phyloP scores from a whole-genome alignment of 495 filamentous ascomycete species.

The Penicillium silybi region DNA sequence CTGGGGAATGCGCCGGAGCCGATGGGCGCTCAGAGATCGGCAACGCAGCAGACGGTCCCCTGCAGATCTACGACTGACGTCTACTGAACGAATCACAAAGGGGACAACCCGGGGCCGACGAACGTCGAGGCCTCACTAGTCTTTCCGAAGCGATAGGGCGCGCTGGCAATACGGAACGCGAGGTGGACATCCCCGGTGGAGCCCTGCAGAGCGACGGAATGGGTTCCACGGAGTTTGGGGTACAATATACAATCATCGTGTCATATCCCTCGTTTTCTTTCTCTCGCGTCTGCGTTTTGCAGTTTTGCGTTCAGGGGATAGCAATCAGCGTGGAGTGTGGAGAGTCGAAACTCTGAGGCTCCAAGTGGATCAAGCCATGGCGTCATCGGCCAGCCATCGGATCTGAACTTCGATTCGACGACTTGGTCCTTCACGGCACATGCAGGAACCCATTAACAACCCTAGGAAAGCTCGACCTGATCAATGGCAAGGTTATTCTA shows the following conservation, averaged over 20 bases:
- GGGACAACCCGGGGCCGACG: not conserved
- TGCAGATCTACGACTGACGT: constrained; percentile 28
- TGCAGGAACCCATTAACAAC: not conserved
- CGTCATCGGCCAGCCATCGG: constrained; percentile 18
- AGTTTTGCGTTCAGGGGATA: not conserved
- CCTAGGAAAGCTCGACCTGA: not conserved
- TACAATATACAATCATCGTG: not conserved
- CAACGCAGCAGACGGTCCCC: constrained; percentile 16
- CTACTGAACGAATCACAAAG: constrained; percentile 16
- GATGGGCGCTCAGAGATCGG: constrained; percentile 16
- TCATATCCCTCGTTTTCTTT: not conserved
- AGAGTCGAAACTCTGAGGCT: constrained; percentile 15
- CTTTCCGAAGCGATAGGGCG: constrained; percentile 2
- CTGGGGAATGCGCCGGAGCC: constrained; percentile 20
- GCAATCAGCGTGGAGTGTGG: not conserved
- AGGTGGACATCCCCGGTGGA: constrained; percentile 12
- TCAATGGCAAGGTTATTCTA: not conserved
- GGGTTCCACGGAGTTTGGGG: not conserved
- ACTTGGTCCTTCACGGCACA: not conserved
- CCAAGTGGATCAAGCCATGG: constrained; percentile 13
- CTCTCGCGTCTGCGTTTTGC: not conserved
- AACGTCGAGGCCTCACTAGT: constrained; percentile 9
- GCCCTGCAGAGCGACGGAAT: not conserved
- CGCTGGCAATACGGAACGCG: constrained; percentile 6
- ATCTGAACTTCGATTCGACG: constrained; percentile 13